Evolutionary conservation across 2,329 filamentous ascomycete genomes (phyloP).

Genomic region (Trichophyton simii): DNA sequence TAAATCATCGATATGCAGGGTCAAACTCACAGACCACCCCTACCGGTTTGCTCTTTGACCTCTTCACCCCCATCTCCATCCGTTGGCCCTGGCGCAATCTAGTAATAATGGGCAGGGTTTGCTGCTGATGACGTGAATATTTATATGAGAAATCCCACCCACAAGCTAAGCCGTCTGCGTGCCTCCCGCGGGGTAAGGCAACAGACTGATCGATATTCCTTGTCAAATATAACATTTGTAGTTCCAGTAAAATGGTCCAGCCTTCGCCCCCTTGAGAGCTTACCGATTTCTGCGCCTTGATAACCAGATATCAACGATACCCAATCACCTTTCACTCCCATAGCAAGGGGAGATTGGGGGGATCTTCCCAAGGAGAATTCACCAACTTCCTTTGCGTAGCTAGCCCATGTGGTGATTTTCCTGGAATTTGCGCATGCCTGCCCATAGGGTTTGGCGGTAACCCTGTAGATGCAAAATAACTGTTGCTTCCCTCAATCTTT

Average conservation of each 20-base stretch:
- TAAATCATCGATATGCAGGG: constrained; percentile 1
- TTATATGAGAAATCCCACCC: neutral
- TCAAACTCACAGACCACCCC: neutral
- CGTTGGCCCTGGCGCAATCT: neutral
- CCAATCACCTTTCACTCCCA: neutral
- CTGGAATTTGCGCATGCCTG: neutral
- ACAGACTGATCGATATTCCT: neutral
- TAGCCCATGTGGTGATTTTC: neutral
- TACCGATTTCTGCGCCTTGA: neutral
- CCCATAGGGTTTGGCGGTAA: neutral
- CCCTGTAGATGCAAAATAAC: neutral
- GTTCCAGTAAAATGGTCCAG: neutral
- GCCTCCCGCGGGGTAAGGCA: too few species aligned
- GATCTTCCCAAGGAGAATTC: neutral
- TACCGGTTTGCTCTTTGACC: neutral
- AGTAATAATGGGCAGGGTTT: neutral
- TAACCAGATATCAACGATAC: neutral
- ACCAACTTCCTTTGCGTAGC: neutral
- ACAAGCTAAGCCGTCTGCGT: neutral
- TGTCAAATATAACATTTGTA: neutral
- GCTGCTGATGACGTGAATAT: neutral
- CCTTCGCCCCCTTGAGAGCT: neutral
- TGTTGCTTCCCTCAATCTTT: neutral
- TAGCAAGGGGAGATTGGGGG: neutral
- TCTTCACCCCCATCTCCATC: neutral